Conservation (phyloP, 2,329 filamentous ascomycete genomes). For the Lachnellula arida region DNA sequence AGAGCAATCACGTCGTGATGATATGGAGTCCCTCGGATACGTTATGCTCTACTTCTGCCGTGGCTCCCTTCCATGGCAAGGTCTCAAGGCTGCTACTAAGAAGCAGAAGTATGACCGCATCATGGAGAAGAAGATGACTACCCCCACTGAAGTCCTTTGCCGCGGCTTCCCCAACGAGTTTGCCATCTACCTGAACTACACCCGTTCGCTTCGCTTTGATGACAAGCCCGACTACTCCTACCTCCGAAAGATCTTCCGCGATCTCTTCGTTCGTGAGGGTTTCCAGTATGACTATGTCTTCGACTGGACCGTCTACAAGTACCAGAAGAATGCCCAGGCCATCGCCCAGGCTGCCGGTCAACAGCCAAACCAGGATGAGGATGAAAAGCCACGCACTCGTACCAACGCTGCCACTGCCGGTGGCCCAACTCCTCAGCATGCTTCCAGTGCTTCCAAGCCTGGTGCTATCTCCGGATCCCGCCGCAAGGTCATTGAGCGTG, state of each 20-base stretch:
- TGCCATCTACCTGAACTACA: constrained; percentile 99
- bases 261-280: constrained; percentile 96
- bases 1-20: constrained; percentile 98
- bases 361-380: constrained; percentile 62
- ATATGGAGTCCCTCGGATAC: constrained; percentile 98
- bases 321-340: constrained; percentile 97
- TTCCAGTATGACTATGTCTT: constrained; percentile 99
- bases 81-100: constrained; percentile 96
- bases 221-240: constrained; percentile 99
- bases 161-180: constrained; percentile 99
- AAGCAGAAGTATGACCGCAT: constrained; percentile 99
- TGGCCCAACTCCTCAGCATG: constrained; percentile 46
- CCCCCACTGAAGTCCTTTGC: constrained; percentile 95
- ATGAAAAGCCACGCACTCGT: constrained; percentile 70
- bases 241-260: constrained; percentile 99
- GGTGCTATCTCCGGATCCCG: constrained; percentile 70
- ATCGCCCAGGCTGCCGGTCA: constrained; percentile 77
- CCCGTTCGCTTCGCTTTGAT: constrained; percentile 94
- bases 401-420: constrained; percentile 61
- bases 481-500: constrained; percentile 77
- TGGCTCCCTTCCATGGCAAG: constrained; percentile 97
- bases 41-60: constrained; percentile 99
- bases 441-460: constrained; percentile 61
- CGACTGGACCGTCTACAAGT: constrained; percentile 99
- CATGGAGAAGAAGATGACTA: constrained; percentile 99